These are phyloP conservation scores for Testicularia cyperi DNA, from an alignment of 1,284 basidiomycete species.

Conservation along the genomic window DNA sequence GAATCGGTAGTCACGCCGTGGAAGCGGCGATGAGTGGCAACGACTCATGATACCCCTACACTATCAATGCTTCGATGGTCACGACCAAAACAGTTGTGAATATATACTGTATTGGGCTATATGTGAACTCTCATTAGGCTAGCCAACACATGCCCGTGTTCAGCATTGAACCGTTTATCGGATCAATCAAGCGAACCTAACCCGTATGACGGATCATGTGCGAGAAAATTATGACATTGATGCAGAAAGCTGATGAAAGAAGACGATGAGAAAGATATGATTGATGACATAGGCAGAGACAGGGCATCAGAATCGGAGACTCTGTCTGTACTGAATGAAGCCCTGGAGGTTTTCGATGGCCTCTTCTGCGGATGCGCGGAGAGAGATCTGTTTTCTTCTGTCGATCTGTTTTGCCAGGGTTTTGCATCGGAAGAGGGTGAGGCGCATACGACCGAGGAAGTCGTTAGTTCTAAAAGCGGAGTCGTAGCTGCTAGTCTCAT, in stretches of 20 bases:
- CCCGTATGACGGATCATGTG: too few relatives aligned
- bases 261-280: too few relatives aligned
- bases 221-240: too few relatives aligned
- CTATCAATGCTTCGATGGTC: slow-evolving; percentile 42
- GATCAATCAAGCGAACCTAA: too few relatives aligned
- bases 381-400: slow-evolving; percentile 61
- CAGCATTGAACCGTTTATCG: too few relatives aligned
- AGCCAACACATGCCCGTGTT: too few relatives aligned
- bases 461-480: slow-evolving; percentile 67
- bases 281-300: too few relatives aligned
- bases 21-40: slow-evolving; percentile 32
- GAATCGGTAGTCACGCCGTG: slow-evolving; percentile 20
- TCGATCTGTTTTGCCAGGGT: slow-evolving; percentile 60
- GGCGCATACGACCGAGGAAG: slow-evolving; percentile 3
- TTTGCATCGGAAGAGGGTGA: slow-evolving; percentile 21
- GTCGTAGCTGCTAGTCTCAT: slow-evolving; percentile 82
- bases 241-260: too few relatives aligned
- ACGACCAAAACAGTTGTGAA: too few relatives aligned
- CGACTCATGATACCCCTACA: slow-evolving; percentile 45
- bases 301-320: slow-evolving; percentile 13
- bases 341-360: slow-evolving; percentile 75
- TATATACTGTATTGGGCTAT: too few relatives aligned
- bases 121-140: too few relatives aligned
- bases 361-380: slow-evolving; percentile 63
- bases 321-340: slow-evolving; percentile 78